Percentiles rank a stretch among this genome's conserved stretches.
These are phyloP conservation scores for Asterophora lycoperdoides DNA, from an alignment of 768 basidiomycete genomes.

Conservation along the genomic window DNA sequence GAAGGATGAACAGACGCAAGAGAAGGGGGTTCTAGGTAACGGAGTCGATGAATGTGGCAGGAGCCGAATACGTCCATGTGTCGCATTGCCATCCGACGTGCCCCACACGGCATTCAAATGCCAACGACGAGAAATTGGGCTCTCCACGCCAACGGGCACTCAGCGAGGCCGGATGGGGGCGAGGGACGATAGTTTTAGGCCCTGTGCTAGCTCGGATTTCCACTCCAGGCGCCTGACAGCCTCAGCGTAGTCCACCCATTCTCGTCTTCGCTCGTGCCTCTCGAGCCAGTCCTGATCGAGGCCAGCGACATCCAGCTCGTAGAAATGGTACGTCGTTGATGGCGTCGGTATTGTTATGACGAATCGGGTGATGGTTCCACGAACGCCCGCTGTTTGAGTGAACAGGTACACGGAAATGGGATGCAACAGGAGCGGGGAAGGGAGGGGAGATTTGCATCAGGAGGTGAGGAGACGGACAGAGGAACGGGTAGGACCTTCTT, in stretches of 20 bases:
- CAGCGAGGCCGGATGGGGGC: slow-evolving; percentile 39
- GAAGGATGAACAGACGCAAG: slow-evolving; percentile 16
- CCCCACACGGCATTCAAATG: slow-evolving; percentile 5
- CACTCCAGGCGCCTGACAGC: slow-evolving; percentile 70
- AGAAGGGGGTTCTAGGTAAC: slow-evolving; percentile 22
- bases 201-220: slow-evolving; percentile 83
- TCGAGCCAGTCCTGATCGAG: slow-evolving; percentile 84
- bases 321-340: slow-evolving; percentile 84
- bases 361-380: slow-evolving; percentile 80
- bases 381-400: slow-evolving; percentile 70
- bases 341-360: slow-evolving; percentile 78
- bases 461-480: slow-evolving; percentile 68
- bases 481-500: slow-evolving; percentile 93
- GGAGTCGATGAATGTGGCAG: slow-evolving; percentile 4
- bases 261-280: slow-evolving; percentile 69
- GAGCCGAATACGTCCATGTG: slow-evolving; percentile 15
- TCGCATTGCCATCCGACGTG: slow-evolving; percentile 3
- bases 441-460: slow-evolving; percentile 51
- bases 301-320: slow-evolving; percentile 76
- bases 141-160: background rate
- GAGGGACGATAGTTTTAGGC: slow-evolving; percentile 65
- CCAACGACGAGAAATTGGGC: slow-evolving; percentile 1
- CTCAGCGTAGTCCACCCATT: slow-evolving; percentile 88
- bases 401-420: slow-evolving; percentile 21
- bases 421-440: slow-evolving; percentile 26